Percentiles rank a stretch among this genome's conserved stretches.
Evolutionary conservation across 441 rosid genomes (phyloP).

Genomic region (Pelargonium citronellum): DNA sequence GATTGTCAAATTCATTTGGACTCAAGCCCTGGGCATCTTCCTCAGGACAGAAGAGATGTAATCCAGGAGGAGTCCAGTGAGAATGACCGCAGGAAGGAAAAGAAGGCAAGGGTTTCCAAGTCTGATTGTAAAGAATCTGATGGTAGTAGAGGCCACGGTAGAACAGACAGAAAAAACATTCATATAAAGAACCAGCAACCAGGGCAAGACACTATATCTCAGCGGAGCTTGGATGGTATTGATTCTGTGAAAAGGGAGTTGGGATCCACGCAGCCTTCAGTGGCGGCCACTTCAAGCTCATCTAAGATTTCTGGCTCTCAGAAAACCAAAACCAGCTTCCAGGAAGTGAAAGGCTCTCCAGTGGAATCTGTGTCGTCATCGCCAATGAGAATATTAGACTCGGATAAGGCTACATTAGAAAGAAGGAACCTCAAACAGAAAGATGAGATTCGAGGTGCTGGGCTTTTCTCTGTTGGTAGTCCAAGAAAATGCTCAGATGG

Average conservation of each 20-base stretch:
- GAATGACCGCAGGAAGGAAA: constrained; percentile 31
- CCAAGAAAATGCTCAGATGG: constrained; percentile 40
- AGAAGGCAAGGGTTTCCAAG: constrained; percentile 30
- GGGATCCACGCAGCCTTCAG: constrained; percentile 37
- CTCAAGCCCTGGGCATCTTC: constrained; percentile 29
- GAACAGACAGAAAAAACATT: constrained; percentile 28
- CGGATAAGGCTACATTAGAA: constrained; percentile 32
- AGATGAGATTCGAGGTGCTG: constrained; percentile 28
- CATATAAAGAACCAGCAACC: constrained; percentile 23
- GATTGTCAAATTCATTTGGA: constrained; percentile 26
- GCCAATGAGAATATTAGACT: constrained; percentile 43
- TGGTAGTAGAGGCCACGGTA: constrained; percentile 30
- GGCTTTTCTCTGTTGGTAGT: constrained; percentile 57
- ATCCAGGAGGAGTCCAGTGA: constrained; percentile 38
- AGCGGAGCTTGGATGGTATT: constrained; percentile 24
- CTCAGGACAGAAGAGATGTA: constrained; percentile 28
- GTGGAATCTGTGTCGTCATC: constrained; percentile 76
- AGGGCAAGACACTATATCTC: constrained; percentile 24
- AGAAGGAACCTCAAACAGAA: constrained; percentile 23
- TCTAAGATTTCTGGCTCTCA: constrained; percentile 53
- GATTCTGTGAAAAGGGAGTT: constrained; percentile 33
- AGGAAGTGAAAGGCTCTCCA: constrained; percentile 54
- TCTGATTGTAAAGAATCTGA: constrained; percentile 23
- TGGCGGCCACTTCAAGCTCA: constrained; percentile 56
- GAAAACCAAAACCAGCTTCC: constrained; percentile 38